phyloP scores from a whole-genome alignment of 1,284 basidiomycete species.

The Apiotrichum sp. region DNA sequence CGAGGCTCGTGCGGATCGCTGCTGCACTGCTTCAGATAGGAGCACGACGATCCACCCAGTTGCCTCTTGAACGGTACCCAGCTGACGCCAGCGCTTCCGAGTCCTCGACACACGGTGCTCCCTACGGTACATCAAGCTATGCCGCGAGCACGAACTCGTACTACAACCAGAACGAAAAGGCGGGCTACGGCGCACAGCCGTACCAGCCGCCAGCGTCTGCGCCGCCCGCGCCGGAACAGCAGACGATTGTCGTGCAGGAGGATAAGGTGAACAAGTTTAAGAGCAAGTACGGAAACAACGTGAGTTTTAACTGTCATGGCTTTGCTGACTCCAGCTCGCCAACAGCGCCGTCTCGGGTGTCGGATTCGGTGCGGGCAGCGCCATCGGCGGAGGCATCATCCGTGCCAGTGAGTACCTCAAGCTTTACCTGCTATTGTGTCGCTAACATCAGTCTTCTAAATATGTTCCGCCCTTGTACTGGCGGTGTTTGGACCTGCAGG shows the following conservation, averaged over 20 bases:
- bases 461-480: no score
- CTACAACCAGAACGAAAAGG: neutral
- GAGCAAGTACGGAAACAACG: slow-evolving; percentile 29
- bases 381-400: slow-evolving; percentile 4
- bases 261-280: slow-evolving; percentile 31
- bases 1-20: neutral
- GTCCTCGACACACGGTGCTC: neutral
- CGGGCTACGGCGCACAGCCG: neutral
- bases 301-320: slow-evolving; percentile 11
- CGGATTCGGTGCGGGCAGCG: slow-evolving; percentile 5
- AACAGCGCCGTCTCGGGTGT: slow-evolving; percentile 4
- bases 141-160: neutral
- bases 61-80: neutral
- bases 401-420: slow-evolving; percentile 4
- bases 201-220: slow-evolving; percentile 3
- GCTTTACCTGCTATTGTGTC: no score
- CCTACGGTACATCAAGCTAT: neutral
- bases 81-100: neutral
- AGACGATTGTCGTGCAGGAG: slow-evolving; percentile 21
- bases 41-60: neutral
- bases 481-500: no score
- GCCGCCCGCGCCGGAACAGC: slow-evolving; percentile 18
- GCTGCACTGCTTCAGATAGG: neutral
- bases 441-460: no score
- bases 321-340: slow-evolving; percentile 2